Base-by-base conservation (phyloP, 805 yeast genomes). In the Grigorovia transvaalensis region DNA sequence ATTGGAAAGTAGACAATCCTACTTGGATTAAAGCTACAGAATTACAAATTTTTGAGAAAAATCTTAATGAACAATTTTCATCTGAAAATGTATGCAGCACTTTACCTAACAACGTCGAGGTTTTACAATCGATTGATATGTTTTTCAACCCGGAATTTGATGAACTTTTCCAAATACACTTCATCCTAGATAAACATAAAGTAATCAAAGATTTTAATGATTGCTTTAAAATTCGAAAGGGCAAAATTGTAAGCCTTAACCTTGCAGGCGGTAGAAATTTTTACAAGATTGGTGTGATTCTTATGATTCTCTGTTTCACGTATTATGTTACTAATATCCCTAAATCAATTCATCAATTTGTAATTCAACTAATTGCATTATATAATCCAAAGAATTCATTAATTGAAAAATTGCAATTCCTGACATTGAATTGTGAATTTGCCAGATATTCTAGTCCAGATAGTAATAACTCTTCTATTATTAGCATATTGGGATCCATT, bases 331-430 rank as follows among this genome's bases (percentile, higher is more conserved):
- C 45, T n/a, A 30, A 44, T 8, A 40, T 57, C 1, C 70, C 70
- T 5, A 29, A 41, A 2, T 46, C 60, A 5, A 41, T 67, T 12
- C 48, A 50, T n/a, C 47, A 51, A 13, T 62, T 65, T 30, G 49
- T 61, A 7, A 56, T 58, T 1, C 54, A 53, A 47, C 45, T 68
- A 30, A 54, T 56, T 12, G 71, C 71, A 0, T 52, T 59, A 13
- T 41, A 57, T 7, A 57, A 64, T 11, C 57, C 61, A 2, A 67
- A 68, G 47, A 56, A 54, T 9, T 60, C 55, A 51, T 63, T 54
- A 35, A 38, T 65, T 11, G 71, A 68, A 49, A 57, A 61, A 23
- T 55, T 54, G 0, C 70, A 66, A 48, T 59, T 58, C 46, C 46
- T 65, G 5, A 44, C 64, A 23, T 49, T 66, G 20, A 48, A 59